Percentiles rank a stretch among this genome's conserved stretches.
Conservation (phyloP, 495 filamentous ascomycete species). For the Aspergillus saccharolyticus region DNA sequence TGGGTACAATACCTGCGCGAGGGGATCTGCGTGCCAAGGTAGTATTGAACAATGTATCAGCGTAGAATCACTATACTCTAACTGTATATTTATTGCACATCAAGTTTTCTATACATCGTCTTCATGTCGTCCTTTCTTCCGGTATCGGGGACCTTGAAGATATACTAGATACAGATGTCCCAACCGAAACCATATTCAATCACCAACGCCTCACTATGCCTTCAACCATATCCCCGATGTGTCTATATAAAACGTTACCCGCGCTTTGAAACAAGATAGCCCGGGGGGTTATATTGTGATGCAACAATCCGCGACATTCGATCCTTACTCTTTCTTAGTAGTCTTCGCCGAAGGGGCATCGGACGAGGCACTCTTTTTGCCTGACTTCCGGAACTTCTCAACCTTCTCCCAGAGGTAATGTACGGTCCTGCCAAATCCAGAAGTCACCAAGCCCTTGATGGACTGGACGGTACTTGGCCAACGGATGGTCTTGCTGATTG, state of each 20-base stretch:
- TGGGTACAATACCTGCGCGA: not conserved
- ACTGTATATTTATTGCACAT: not conserved
- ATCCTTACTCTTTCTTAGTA: constrained; percentile 24
- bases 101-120: not conserved
- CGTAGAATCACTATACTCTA: not conserved
- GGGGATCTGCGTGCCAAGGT: not conserved
- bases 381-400: constrained; percentile 51
- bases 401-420: constrained; percentile 83
- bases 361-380: constrained; percentile 18
- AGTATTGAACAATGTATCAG: not conserved
- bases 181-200: not conserved
- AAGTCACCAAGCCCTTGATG: constrained; percentile 72
- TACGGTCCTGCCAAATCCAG: constrained; percentile 61
- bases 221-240: constrained; percentile 4
- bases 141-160: not conserved
- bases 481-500: constrained; percentile 78
- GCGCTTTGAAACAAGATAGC: not conserved
- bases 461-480: constrained; percentile 89
- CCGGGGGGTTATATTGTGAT: not conserved
- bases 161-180: constrained; percentile 9
- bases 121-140: not conserved
- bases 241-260: constrained; percentile 6
- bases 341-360: constrained; percentile 11
- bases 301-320: constrained; percentile 1
- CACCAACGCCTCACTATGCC: constrained; percentile 19